A percentile compares a stretch with the other conserved stretches of the same genome.
Conservation (phyloP, 805 yeast species). For the Candida qinlingensis region DNA sequence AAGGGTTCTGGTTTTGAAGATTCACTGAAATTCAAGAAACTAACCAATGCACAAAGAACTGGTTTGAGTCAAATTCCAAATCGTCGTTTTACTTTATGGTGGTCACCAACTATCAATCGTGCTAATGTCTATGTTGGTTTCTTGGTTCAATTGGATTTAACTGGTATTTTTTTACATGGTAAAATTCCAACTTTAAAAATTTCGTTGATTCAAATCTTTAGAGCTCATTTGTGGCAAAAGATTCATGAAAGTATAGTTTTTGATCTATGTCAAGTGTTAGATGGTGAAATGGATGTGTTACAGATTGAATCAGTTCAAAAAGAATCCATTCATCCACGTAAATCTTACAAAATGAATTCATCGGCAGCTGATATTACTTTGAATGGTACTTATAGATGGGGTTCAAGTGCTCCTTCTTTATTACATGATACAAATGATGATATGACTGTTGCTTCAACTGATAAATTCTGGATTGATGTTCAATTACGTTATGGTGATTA, state of each 20-base stretch:
- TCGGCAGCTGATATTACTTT: slow-evolving; percentile 89
- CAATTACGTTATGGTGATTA: slow-evolving; percentile 95
- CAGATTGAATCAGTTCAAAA: slow-evolving; percentile 85
- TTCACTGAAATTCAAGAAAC: slow-evolving; percentile 85
- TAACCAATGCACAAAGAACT: slow-evolving; percentile 95
- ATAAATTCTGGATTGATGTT: slow-evolving; percentile 90
- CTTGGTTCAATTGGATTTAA: slow-evolving; percentile 89
- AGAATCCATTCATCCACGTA: slow-evolving; percentile 92
- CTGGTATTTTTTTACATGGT: slow-evolving; percentile 96
- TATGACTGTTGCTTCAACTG: slow-evolving; percentile 48
- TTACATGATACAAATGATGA: slow-evolving; percentile 66
- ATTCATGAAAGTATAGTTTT: slow-evolving; percentile 94
- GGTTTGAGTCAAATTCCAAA: slow-evolving; percentile 97
- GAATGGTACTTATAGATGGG: slow-evolving; percentile 75
- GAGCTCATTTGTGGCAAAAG: slow-evolving; percentile 99
- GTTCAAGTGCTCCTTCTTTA: slow-evolving; percentile 73
- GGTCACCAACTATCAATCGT: slow-evolving; percentile 98
- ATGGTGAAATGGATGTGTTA: slow-evolving; percentile 75
- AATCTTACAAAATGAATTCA: slow-evolving; percentile 94
- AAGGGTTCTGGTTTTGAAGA: slow-evolving; percentile 97
- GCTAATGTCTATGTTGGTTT: slow-evolving; percentile 98
- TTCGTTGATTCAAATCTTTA: slow-evolving; percentile 89
- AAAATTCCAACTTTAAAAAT: slow-evolving; percentile 96
- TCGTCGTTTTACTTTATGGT: slow-evolving; percentile 95
- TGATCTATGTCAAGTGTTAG: slow-evolving; percentile 89